Evolutionary conservation across 805 yeast genomes (phyloP), one percentile per base, ranked within the genome.

Genomic region (Candida awuae): DNA sequence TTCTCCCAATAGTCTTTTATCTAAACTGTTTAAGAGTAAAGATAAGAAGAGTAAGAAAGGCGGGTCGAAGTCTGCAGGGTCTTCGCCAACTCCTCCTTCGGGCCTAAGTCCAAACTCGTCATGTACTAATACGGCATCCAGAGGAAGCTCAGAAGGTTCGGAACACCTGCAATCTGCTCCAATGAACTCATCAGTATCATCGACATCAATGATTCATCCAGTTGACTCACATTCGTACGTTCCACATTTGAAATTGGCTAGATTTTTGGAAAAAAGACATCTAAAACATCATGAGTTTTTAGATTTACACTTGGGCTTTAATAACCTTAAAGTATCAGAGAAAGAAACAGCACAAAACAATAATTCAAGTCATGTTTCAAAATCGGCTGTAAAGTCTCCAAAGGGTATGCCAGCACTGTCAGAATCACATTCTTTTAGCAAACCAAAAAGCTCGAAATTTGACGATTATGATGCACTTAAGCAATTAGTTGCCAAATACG

Each of bases 211-310:
- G 1, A 21, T 41, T 15, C 41, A 37, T n/a, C 41, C 47, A 2
- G 37, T 46, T 14, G 49, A 46, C 22, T 46, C 49, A 3, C 32
- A 41, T 13, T 20, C 37, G 7, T 40, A 41, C 23, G 10, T 37
- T 8, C 49, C 39, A 14, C 45, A 46, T 31, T 22, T 43, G 13
- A 41, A 38, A 18, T 34, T 46, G n/a, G 39, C 46, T 4, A 38
- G 49, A 18, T 46, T 46, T 27, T 35, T 46, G 21, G 49, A 46
- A 28, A 46, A 46, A 30, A 39, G 39, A 29, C 41, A 37, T 29
- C 10, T 32, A 13, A 37, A 28, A 21, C 41, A 37, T 21, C 32
- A 29, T 17, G 32, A 29, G 15, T 29, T 29, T 10, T 12, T 15
- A 29, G 32, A 29, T 29, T 17, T 6, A 12, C 30, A 15, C 14